Percentiles rank a stretch among this genome's conserved stretches.
phyloP scores from a whole-genome alignment of 192 early-diverging fungal species.

The Umbelopsis vinacea region DNA sequence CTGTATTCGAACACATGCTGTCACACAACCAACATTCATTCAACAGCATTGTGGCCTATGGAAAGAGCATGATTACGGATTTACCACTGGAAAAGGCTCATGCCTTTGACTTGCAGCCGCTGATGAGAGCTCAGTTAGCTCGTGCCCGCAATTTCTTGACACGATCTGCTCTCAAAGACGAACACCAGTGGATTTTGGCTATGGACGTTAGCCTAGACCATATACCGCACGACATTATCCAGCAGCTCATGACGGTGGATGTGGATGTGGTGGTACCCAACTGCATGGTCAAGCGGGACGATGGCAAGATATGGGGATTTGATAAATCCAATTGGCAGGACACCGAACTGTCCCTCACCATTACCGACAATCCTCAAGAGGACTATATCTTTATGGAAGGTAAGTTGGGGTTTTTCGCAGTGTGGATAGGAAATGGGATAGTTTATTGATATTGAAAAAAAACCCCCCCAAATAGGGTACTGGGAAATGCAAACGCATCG shows the following conservation, averaged over 20 bases:
- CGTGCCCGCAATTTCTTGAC: constrained; percentile 27
- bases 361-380: constrained; percentile 33
- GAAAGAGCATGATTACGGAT: background rate
- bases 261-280: constrained; percentile 67
- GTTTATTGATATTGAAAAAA: too few species aligned
- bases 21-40: background rate
- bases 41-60: background rate
- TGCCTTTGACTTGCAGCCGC: constrained; percentile 27
- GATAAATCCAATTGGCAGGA: constrained; percentile 69
- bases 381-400: constrained; percentile 48
- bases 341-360: constrained; percentile 48
- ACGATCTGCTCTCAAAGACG: constrained; percentile 8
- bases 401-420: too few species aligned
- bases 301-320: constrained; percentile 31
- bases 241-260: constrained; percentile 56
- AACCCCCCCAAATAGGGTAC: too few species aligned
- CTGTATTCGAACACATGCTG: background rate
- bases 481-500: constrained; percentile 31
- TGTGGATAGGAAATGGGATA: too few species aligned
- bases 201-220: constrained; percentile 61
- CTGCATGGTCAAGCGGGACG: constrained; percentile 24
- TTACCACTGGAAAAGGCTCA: background rate
- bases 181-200: constrained; percentile 66
- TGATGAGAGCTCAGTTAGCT: background rate
- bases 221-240: constrained; percentile 53